Evolutionary conservation across 2,329 filamentous ascomycete genomes (phyloP).

Genomic region (Ceratocystiopsis sp.): DNA sequence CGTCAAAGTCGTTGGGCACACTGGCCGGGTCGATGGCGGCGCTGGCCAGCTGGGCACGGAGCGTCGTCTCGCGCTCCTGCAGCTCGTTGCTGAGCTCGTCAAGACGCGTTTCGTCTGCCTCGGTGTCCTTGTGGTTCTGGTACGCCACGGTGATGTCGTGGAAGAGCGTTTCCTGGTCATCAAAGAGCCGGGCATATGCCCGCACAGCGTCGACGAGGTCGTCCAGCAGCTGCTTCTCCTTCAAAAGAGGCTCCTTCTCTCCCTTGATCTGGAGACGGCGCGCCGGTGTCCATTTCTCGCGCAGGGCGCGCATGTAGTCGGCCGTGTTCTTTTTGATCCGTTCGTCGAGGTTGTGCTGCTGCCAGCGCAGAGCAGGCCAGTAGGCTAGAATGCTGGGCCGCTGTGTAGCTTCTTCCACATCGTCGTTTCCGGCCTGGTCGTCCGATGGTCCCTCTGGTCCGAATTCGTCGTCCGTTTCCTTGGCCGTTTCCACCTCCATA

Average conservation of each 20-base stretch:
- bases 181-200: conserved; percentile 23
- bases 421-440: background rate
- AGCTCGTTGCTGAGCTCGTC: conserved; percentile 30
- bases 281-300: conserved; percentile 27
- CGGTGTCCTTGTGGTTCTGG: conserved; percentile 31
- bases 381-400: conserved; percentile 4
- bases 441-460: no score
- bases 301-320: conserved; percentile 29
- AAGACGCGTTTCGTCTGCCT: conserved; percentile 31
- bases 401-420: conserved; percentile 3
- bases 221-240: conserved; percentile 27
- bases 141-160: conserved; percentile 32
- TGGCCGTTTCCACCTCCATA: background rate
- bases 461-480: background rate
- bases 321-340: conserved; percentile 29
- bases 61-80: conserved; percentile 23
- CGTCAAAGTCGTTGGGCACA: conserved; percentile 8
- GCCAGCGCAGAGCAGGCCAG: conserved; percentile 11
- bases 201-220: conserved; percentile 24
- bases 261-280: conserved; percentile 29
- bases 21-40: conserved; percentile 22
- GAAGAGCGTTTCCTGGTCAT: conserved; percentile 28
- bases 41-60: conserved; percentile 24
- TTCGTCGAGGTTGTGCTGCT: conserved; percentile 21
- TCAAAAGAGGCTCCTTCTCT: conserved; percentile 30